These are phyloP conservation scores for Pleurotus tuoliensis DNA, from an alignment of 768 basidiomycete genomes.

Conservation along the genomic window DNA sequence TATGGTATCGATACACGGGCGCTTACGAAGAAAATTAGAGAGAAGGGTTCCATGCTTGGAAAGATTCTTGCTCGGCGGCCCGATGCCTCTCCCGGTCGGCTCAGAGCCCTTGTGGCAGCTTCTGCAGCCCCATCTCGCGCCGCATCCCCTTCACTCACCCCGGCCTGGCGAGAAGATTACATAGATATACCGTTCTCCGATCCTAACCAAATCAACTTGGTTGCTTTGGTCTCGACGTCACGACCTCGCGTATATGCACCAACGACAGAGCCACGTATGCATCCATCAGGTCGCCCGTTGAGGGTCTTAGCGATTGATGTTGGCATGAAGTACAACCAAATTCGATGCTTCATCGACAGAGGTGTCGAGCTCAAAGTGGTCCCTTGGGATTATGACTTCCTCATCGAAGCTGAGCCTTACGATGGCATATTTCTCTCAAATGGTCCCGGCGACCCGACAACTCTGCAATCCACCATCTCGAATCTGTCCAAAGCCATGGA, in stretches of 20 bases:
- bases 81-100: constrained; percentile 35
- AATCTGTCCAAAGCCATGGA: constrained; percentile 65
- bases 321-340: constrained; percentile 99
- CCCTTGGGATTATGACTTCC: constrained; percentile 95
- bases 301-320: constrained; percentile 93
- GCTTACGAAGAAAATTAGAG: constrained; percentile 93
- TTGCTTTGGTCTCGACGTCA: constrained; percentile 79
- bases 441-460: constrained; percentile 95
- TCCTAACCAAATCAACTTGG: constrained; percentile 87
- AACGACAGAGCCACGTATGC: constrained; percentile 47
- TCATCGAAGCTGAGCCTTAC: constrained; percentile 72
- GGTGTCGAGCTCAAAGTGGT: constrained; percentile 97
- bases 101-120: constrained; percentile 16
- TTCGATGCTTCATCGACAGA: constrained; percentile 89
- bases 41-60: constrained; percentile 91
- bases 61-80: constrained; percentile 68
- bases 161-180: constrained; percentile 82
- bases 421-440: constrained; percentile 98
- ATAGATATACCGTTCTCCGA: constrained; percentile 79
- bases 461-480: constrained; percentile 67
- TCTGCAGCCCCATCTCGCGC: constrained; percentile 38
- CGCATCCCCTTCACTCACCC: constrained; percentile 48
- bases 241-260: constrained; percentile 69
- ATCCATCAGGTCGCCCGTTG: constrained; percentile 76
- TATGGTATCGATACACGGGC: constrained; percentile 96